Conservation (phyloP, 2,329 filamentous ascomycete genomes). For the Fusarium burgessii region DNA sequence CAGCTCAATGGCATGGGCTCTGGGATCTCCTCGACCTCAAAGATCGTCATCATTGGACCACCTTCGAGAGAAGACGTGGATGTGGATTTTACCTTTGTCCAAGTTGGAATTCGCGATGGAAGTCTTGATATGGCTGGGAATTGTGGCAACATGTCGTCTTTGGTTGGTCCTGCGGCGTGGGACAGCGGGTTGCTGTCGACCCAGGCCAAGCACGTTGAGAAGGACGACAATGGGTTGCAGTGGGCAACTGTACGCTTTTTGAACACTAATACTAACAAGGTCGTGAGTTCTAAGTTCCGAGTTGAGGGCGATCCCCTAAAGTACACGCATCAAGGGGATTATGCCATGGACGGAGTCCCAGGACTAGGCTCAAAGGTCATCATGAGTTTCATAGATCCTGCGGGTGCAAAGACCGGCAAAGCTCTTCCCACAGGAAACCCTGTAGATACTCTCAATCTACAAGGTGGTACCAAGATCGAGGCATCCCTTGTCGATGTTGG, state of each 20-base stretch:
- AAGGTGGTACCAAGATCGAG: conserved; percentile 52
- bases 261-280: conserved; percentile 79
- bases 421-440: conserved; percentile 63
- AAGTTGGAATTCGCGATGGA: conserved; percentile 72
- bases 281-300: conserved; percentile 69
- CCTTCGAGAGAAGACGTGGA: conserved; percentile 63
- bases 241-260: conserved; percentile 67
- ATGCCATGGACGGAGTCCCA: conserved; percentile 73
- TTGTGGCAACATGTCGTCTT: conserved; percentile 79
- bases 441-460: conserved; percentile 61
- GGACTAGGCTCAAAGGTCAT: conserved; percentile 68
- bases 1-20: conserved; percentile 80
- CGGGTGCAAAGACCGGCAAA: conserved; percentile 71
- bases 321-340: conserved; percentile 59
- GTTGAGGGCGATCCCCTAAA: conserved; percentile 55
- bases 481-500: conserved; percentile 72
- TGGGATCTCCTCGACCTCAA: conserved; percentile 76
- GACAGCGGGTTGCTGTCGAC: conserved; percentile 47
- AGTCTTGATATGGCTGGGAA: conserved; percentile 76
- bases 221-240: conserved; percentile 44
- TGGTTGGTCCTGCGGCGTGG: conserved; percentile 68
- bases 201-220: conserved; percentile 24
- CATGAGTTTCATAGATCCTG: conserved; percentile 72
- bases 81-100: conserved; percentile 78
- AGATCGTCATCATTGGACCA: conserved; percentile 74